Evolutionary conservation across 345 rosid species (phyloP).

Genomic region (Hirschfeldia incana): DNA sequence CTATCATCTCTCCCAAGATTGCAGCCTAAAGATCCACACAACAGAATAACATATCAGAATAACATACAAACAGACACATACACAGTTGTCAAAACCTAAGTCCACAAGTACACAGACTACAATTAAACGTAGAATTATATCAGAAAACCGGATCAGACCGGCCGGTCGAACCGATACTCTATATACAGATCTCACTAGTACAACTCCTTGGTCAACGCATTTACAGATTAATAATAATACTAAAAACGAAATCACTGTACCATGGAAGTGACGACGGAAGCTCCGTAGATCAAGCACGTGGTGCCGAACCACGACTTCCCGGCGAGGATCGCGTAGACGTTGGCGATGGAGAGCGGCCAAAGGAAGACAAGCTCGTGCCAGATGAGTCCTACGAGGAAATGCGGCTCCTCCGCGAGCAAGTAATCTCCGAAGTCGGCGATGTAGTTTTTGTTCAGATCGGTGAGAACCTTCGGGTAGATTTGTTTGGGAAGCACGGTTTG

Average conservation of each 20-base stretch:
- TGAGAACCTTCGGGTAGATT: conserved; percentile 55
- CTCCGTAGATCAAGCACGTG: conserved; percentile 76
- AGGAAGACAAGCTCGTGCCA: conserved; percentile 71
- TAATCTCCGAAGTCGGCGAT: conserved; percentile 57
- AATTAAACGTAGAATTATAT: too few species aligned
- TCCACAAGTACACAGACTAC: neutral
- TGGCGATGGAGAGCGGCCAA: conserved; percentile 75
- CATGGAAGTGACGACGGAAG: conserved; percentile 62
- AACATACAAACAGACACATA: neutral
- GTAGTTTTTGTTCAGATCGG: conserved; percentile 51
- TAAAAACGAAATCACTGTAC: conserved; percentile 37
- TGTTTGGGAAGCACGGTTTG: conserved; percentile 54
- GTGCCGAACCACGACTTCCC: conserved; percentile 68
- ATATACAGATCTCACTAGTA: too few species aligned
- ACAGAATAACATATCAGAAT: neutral
- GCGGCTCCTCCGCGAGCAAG: conserved; percentile 64
- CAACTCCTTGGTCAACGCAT: too few species aligned
- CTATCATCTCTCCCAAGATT: conserved; percentile 56
- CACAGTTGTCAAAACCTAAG: neutral
- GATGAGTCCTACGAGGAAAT: conserved; percentile 66
- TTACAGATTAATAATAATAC: neutral
- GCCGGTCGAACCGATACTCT: too few species aligned
- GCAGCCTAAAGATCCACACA: conserved; percentile 49
- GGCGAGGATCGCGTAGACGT: conserved; percentile 53
- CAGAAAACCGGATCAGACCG: neutral